Base-by-base conservation (phyloP, 345 rosid species). In the Fremontodendron californicum region DNA sequence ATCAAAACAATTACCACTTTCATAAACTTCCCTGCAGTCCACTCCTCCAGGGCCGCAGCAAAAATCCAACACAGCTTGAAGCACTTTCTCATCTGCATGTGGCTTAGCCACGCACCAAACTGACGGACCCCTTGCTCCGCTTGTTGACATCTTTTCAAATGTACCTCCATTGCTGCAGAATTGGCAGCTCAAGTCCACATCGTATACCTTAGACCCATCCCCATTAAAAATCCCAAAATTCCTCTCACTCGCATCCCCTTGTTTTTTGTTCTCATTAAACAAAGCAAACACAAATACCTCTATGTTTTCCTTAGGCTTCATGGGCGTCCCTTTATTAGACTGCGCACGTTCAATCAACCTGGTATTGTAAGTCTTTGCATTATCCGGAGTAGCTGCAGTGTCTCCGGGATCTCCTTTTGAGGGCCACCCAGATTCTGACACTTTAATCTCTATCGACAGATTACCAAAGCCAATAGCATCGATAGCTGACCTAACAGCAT, bases 91-190 rank as follows among this genome's bases (percentile, higher is more conserved):
- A 60, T 88, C 89, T 0, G 92, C 84, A 46, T 88, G 92, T 3
- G 92, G 92, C 77, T 90, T 90, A 11, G 94, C 94, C 77, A 88
- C 92, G 77, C 92, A 90, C 94, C 94, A 88, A 35, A 88, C 89
- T 4, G 91, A 88, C 73, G 94, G 88, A 29, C 91, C 91, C 72
- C 90, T 78, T 4, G 13, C 78, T 18, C 64, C 63, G 18, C 75
- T 60, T 0, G 75, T 60, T 0, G 81, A 67, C 73, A 73, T 31
- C 60, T 88, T 82, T 78, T 83, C 90, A 45, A 78, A 49, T 21
- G 84, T 12, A 46, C 77, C 87, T 27, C 76, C 87, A 29, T 64
- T 62, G 73, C 89, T 87, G 49, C 91, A 90, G 52, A 84, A 88
- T 58, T 85, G 62, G 79, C 94, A 90, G 80, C 88, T 88, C 83